phyloP scores from a whole-genome alignment of 306 rosid genomes.

The Cicer yamashitae region DNA sequence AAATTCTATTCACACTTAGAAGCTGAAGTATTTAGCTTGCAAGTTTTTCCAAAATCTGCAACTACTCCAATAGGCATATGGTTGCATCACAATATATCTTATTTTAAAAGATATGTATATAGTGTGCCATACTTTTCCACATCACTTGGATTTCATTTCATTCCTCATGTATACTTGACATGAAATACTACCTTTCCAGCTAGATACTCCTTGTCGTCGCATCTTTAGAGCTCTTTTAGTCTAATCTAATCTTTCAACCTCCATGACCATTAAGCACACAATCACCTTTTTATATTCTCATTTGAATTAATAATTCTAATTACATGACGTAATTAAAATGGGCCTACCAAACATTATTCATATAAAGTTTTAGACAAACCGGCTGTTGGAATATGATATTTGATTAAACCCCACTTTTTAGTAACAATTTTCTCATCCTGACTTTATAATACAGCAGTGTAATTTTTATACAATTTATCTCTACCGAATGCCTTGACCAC shows the following conservation, averaged over 20 bases:
- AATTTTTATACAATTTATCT: slow-evolving; percentile 25
- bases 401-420: slow-evolving; percentile 40
- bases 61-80: slow-evolving; percentile 29
- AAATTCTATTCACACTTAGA: not conserved
- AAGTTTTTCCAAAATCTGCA: slow-evolving; percentile 19
- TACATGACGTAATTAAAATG: slow-evolving; percentile 43
- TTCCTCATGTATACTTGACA: slow-evolving; percentile 39
- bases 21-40: not conserved
- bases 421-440: slow-evolving; percentile 38
- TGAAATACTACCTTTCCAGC: slow-evolving; percentile 44
- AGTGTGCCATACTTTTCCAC: slow-evolving; percentile 44
- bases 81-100: slow-evolving; percentile 29
- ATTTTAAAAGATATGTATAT: slow-evolving; percentile 39
- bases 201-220: slow-evolving; percentile 49
- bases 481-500: slow-evolving; percentile 50
- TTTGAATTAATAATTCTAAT: slow-evolving; percentile 52
- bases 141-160: slow-evolving; percentile 45
- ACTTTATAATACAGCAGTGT: not conserved
- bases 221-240: slow-evolving; percentile 46
- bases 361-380: slow-evolving; percentile 47
- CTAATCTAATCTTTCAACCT: slow-evolving; percentile 35
- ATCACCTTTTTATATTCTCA: slow-evolving; percentile 45
- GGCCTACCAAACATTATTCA: slow-evolving; percentile 40
- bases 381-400: slow-evolving; percentile 38
- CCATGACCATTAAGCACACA: slow-evolving; percentile 47